Evolutionary conservation across 208 protist species (phyloP).

Genomic region (Leishmania lainsoni): DNA sequence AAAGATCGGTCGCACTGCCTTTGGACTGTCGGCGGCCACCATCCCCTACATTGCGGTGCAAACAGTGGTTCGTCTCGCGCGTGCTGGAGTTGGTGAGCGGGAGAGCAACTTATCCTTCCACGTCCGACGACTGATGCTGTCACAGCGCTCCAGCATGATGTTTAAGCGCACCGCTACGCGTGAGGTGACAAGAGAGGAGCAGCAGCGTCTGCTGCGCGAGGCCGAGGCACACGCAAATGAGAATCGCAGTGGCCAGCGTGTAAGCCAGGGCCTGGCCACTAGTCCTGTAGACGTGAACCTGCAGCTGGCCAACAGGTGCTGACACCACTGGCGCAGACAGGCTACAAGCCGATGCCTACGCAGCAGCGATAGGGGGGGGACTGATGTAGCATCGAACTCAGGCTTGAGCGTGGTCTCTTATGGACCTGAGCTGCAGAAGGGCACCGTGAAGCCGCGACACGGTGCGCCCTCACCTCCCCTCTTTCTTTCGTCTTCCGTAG

Average conservation of each 20-base stretch:
- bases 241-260: conserved; percentile 71
- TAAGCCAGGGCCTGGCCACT: conserved; percentile 42
- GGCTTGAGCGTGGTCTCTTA: not conserved
- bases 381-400: not conserved
- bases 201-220: conserved; percentile 70
- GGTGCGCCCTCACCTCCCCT: not conserved
- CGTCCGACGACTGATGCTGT: conserved; percentile 73
- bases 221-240: conserved; percentile 61
- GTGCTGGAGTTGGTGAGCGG: conserved; percentile 69
- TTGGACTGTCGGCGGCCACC: conserved; percentile 55
- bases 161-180: conserved; percentile 85
- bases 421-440: not conserved
- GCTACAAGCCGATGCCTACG: conserved; percentile 78
- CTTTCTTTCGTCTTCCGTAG: not conserved
- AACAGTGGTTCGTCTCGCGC: conserved; percentile 76
- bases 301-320: conserved; percentile 66
- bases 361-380: conserved; percentile 4
- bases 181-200: conserved; percentile 84
- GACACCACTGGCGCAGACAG: conserved; percentile 75
- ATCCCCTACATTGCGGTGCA: conserved; percentile 79
- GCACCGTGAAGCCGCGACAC: not conserved
- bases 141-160: conserved; percentile 84
- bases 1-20: conserved; percentile 54
- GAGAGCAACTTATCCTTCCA: conserved; percentile 78
- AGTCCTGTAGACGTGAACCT: conserved; percentile 79